Conservation (phyloP, 306 rosid genomes). For the Acmispon strigosus region DNA sequence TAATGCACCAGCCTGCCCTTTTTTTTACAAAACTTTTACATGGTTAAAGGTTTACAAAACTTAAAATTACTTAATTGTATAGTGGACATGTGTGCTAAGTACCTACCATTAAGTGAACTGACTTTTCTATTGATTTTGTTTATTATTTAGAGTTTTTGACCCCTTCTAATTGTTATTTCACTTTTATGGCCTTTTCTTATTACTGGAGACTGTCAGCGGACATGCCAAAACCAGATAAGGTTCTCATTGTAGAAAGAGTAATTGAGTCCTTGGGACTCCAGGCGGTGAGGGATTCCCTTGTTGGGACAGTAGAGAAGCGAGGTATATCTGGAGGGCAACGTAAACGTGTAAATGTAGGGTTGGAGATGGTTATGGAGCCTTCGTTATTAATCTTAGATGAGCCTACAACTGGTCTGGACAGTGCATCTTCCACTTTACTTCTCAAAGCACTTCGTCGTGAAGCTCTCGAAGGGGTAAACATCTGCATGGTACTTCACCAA, state of each 20-base stretch:
- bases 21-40: no score
- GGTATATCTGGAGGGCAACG: slow-evolving; percentile 72
- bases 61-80: no score
- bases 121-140: no score
- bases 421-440: slow-evolving; percentile 61
- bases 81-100: no score
- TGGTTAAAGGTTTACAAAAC: no score
- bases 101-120: no score
- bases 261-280: slow-evolving; percentile 65
- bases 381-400: slow-evolving; percentile 68
- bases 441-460: slow-evolving; percentile 67
- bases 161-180: slow-evolving; percentile 4
- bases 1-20: no score
- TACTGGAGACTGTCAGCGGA: slow-evolving; percentile 45
- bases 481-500: slow-evolving; percentile 74
- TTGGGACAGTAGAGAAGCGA: slow-evolving; percentile 65
- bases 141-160: not conserved
- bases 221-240: slow-evolving; percentile 69
- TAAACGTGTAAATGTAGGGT: slow-evolving; percentile 63
- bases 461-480: slow-evolving; percentile 76
- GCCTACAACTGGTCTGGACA: slow-evolving; percentile 71
- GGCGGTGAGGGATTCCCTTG: slow-evolving; percentile 60
- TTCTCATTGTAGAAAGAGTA: slow-evolving; percentile 65
- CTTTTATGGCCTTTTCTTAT: slow-evolving; percentile 11
- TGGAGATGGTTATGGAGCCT: slow-evolving; percentile 78